A percentile compares a stretch with the other conserved stretches of the same genome.
phyloP scores from a whole-genome alignment of 1,284 basidiomycete species.

The Ustilago curta region DNA sequence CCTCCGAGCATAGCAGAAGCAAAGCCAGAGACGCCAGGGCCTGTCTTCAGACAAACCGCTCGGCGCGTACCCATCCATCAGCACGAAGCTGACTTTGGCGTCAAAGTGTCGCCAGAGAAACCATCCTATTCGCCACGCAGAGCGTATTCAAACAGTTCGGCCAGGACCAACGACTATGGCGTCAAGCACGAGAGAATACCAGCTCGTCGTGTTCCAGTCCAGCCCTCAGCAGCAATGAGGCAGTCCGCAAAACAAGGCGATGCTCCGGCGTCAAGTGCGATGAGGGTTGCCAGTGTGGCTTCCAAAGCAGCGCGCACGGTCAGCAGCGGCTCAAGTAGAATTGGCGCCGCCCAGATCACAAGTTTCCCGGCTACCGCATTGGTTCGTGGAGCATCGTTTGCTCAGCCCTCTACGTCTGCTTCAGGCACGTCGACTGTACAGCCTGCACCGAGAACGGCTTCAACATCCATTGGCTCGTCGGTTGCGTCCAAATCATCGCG shows the following conservation, averaged over 20 bases:
- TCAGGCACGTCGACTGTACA: background rate
- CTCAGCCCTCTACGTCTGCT: background rate
- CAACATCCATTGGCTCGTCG: slow-evolving; percentile 16
- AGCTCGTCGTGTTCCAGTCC: slow-evolving; percentile 38
- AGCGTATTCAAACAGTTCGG: slow-evolving; percentile 37
- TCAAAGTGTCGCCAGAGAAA: slow-evolving; percentile 42
- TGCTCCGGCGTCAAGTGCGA: background rate
- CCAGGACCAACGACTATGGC: slow-evolving; percentile 26
- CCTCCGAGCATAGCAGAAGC: background rate
- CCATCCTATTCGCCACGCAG: slow-evolving; percentile 38
- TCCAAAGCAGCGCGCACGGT: slow-evolving; percentile 27
- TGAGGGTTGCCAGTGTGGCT: slow-evolving; percentile 30
- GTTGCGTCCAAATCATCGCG: slow-evolving; percentile 39
- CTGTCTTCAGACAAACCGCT: slow-evolving; percentile 44
- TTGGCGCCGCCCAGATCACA: slow-evolving; percentile 18
- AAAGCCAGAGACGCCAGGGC: slow-evolving; percentile 34
- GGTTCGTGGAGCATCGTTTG: slow-evolving; percentile 10
- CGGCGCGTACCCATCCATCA: slow-evolving; percentile 46
- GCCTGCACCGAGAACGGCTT: slow-evolving; percentile 7
- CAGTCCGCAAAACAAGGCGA: slow-evolving; percentile 12
- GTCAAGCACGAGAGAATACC: slow-evolving; percentile 34
- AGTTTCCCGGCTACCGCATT: slow-evolving; percentile 25
- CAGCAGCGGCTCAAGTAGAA: slow-evolving; percentile 20
- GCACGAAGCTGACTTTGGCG: slow-evolving; percentile 53
- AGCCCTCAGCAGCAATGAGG: slow-evolving; percentile 9